These are phyloP conservation scores for Plantago ovata DNA, from an alignment of 257 asterid genomes.

Conservation along the genomic window DNA sequence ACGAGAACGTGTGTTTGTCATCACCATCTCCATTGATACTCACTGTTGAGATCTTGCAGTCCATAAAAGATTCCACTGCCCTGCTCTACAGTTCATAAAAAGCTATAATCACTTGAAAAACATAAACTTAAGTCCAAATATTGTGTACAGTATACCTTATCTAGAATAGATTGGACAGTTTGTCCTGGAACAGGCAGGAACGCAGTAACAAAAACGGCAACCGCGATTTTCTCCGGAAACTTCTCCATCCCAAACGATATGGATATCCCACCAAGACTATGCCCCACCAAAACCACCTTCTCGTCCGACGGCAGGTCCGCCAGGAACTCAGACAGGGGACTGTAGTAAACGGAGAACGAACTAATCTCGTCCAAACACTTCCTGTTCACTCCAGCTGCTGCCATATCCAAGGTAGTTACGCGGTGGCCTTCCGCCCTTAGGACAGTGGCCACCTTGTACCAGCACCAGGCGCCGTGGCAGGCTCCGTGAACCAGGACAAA, in stretches of 20 bases:
- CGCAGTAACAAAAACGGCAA: conserved; percentile 49
- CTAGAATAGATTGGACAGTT: no score
- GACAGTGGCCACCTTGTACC: conserved; percentile 62
- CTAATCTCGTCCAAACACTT: conserved; percentile 29
- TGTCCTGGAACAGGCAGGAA: conserved; percentile 44
- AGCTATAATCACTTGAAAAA: no score
- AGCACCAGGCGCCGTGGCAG: conserved; percentile 67
- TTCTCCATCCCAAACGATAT: conserved; percentile 37
- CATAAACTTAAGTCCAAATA: no score
- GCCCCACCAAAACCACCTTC: conserved; percentile 58
- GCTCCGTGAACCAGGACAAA: conserved; percentile 65
- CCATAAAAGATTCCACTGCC: no score
- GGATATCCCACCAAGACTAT: conserved; percentile 51
- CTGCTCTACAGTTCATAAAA: no score
- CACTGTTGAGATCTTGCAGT: no score
- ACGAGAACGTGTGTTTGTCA: conserved; percentile 31
- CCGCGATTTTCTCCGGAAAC: conserved; percentile 37
- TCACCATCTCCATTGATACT: conserved; percentile 12
- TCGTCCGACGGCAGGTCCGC: conserved; percentile 28
- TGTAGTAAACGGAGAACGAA: conserved; percentile 33
- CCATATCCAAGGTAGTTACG: conserved; percentile 48
- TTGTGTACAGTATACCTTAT: no score
- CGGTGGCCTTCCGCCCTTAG: conserved; percentile 53
- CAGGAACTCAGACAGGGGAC: conserved; percentile 41
- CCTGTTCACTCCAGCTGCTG: conserved; percentile 51